phyloP scores from a whole-genome alignment of 2,329 filamentous ascomycete genomes.

The Fusarium succisae region DNA sequence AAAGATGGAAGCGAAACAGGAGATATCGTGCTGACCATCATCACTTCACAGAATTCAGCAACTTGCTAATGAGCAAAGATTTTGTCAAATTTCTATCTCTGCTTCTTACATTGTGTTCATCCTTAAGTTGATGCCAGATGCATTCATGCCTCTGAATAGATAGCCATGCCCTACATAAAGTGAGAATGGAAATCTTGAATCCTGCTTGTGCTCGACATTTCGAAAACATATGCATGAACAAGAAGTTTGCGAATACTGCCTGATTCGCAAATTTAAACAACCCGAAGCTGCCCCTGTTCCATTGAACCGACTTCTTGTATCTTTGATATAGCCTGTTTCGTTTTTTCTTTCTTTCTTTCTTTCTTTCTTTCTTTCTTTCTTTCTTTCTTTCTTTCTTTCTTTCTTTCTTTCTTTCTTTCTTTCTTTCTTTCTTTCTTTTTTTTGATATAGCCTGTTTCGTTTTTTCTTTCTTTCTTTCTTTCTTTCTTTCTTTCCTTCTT shows the following conservation, averaged over 20 bases:
- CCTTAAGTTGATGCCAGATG: neutral
- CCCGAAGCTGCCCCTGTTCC: neutral
- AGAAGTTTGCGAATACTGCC: neutral
- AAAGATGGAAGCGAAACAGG: neutral
- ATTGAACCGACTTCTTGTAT: neutral
- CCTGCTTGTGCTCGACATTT: neutral
- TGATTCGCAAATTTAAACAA: neutral
- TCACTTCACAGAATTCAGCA: neutral
- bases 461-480: neutral
- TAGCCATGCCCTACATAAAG: constrained; percentile 1
- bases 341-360: neutral
- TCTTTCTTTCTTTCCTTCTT: neutral
- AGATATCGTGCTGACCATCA: neutral
- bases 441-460: neutral
- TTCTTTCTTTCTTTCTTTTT: neutral
- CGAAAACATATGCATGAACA: neutral
- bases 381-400: neutral
- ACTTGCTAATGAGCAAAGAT: neutral
- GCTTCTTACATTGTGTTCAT: constrained; percentile 7
- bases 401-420: neutral
- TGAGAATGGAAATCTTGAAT: neutral
- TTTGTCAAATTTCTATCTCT: constrained; percentile 23
- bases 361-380: neutral
- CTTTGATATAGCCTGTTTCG: neutral
- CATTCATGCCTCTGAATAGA: neutral